A percentile compares a stretch with the other conserved stretches of the same genome.
Evolutionary conservation across 1,284 basidiomycete species (phyloP).

Genomic region (Chondrostereum purpureum): DNA sequence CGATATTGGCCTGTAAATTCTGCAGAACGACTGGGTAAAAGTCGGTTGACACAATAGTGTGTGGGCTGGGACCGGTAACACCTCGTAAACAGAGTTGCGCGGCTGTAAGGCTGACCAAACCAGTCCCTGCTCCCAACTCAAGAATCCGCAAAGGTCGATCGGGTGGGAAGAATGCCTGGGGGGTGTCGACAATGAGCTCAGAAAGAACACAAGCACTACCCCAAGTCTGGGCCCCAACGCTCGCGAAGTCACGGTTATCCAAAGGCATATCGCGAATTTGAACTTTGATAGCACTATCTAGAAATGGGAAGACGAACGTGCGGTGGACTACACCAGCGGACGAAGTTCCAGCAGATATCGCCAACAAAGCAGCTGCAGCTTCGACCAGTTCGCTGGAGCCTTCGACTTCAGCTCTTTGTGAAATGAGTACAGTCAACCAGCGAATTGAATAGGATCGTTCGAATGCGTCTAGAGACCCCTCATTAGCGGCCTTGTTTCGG

Average conservation of each 20-base stretch:
- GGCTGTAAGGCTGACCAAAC: constrained; percentile 69
- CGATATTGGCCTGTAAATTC: constrained; percentile 68
- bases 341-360: constrained; percentile 25
- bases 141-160: constrained; percentile 45
- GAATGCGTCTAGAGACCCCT: constrained; percentile 47
- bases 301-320: constrained; percentile 30
- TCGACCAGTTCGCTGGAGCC: constrained; percentile 8
- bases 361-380: constrained; percentile 3
- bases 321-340: constrained; percentile 25
- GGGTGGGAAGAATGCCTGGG: constrained; percentile 35
- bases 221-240: constrained; percentile 89
- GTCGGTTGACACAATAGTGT: constrained; percentile 54
- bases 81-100: constrained; percentile 20
- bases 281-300: constrained; percentile 27
- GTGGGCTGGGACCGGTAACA: background rate
- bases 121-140: constrained; percentile 86
- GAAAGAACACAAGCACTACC: constrained; percentile 80
- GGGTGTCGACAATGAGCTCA: constrained; percentile 63
- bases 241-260: constrained; percentile 65
- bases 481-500: constrained; percentile 8
- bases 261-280: constrained; percentile 70
- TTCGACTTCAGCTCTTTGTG: constrained; percentile 17
- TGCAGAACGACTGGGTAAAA: constrained; percentile 69
- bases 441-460: constrained; percentile 62
- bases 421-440: constrained; percentile 64